phyloP scores from a whole-genome alignment of 306 rosid genomes.

The Trifolium pratense region DNA sequence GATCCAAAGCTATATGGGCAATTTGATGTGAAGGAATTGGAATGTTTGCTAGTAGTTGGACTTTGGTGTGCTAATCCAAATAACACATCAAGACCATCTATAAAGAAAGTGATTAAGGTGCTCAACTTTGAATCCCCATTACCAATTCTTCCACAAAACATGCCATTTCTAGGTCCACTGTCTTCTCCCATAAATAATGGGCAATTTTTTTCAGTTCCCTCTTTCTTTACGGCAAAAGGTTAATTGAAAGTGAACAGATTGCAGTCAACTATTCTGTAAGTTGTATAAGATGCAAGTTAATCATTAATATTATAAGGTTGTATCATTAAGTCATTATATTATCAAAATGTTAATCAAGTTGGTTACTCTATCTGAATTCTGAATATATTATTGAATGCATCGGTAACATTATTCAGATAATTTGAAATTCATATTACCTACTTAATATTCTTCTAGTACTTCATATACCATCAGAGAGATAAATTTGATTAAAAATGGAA shows the following conservation, averaged over 20 bases:
- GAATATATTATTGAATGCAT: no score
- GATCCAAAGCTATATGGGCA: slow-evolving; percentile 39
- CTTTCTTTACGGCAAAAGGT: background rate
- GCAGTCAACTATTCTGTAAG: background rate
- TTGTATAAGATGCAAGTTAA: no score
- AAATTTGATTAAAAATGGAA: no score
- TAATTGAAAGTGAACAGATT: background rate
- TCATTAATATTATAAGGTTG: no score
- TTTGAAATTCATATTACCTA: no score
- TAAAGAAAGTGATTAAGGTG: slow-evolving; percentile 33
- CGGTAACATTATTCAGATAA: no score
- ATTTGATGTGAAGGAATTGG: slow-evolving; percentile 41
- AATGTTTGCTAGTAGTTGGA: slow-evolving; percentile 31
- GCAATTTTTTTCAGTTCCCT: background rate
- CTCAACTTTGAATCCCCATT: slow-evolving; percentile 39
- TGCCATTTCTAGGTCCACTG: slow-evolving; percentile 13
- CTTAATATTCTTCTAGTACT: no score
- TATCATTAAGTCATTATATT: no score
- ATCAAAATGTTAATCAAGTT: no score
- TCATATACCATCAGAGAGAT: no score
- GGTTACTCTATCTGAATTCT: no score
- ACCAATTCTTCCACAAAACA: slow-evolving; percentile 33
- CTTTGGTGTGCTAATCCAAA: slow-evolving; percentile 44
- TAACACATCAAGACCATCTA: slow-evolving; percentile 7
- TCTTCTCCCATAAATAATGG: background rate